Evolutionary conservation across 2,329 filamentous ascomycete species (phyloP), one percentile per base, ranked within the genome.

Genomic region (Cadophora gregata): DNA sequence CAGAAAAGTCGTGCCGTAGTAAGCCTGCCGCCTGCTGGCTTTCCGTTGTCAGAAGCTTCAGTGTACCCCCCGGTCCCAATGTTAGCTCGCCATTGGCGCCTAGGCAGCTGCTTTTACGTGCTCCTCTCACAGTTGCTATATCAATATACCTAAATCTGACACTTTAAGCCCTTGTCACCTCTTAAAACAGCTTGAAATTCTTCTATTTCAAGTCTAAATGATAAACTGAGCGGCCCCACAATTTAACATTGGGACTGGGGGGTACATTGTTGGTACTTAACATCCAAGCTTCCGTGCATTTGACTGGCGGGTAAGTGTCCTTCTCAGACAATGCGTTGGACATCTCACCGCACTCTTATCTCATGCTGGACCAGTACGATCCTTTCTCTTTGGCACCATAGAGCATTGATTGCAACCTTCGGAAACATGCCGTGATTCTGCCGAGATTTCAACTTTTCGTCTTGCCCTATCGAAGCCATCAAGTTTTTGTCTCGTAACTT

Each of bases 31-130:
- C 59, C 62, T 47, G 62, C 69, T 65, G 68, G 68, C 68, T 45
- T 29, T 59, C 36, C 42, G 36, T 45, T 59, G 66, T 73, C 63
- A 72, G 69, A 72, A 71, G 65, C 68, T 69, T n/a, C n/a, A n/a
- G n/a, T n/a, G n/a, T n/a, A n/a, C n/a, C n/a, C n/a, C n/a, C n/a
- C n/a, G n/a, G n/a, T n/a, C n/a, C n/a, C n/a, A n/a, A n/a, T n/a
- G n/a, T n/a, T n/a, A n/a, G n/a, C n/a, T n/a, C n/a, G n/a, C n/a
- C n/a, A n/a, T n/a, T n/a, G n/a, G n/a, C n/a, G n/a, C n/a, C n/a
- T n/a, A n/a, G n/a, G n/a, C n/a, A n/a, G n/a, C n/a, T n/a, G n/a
- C n/a, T n/a, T n/a, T n/a, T n/a, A n/a, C n/a, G n/a, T n/a, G n/a
- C n/a, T n/a, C n/a, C n/a, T n/a, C n/a, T n/a, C n/a, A n/a, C n/a